Percentiles rank a stretch among this genome's conserved stretches.
phyloP scores from a whole-genome alignment of 2,329 filamentous ascomycete genomes.

The Chrysoporthe austroafricana region DNA sequence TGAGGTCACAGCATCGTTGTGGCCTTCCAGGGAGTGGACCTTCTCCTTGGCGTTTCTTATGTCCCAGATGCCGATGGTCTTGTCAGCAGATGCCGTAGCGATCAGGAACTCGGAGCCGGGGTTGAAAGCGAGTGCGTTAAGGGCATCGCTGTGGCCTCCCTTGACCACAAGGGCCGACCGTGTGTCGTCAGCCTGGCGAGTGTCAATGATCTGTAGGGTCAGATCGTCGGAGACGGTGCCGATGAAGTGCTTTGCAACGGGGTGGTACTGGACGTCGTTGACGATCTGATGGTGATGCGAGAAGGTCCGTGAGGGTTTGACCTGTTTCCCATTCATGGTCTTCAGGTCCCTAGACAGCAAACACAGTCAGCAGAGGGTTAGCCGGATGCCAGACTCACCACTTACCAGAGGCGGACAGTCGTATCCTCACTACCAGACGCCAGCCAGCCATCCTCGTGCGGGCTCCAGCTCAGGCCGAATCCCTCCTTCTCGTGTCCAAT shows the following conservation, averaged over 20 bases:
- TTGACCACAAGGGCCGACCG: constrained; percentile 70
- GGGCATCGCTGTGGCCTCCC: constrained; percentile 84
- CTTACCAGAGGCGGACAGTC: constrained; percentile 88
- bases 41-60: constrained; percentile 87
- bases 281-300: constrained; percentile 89
- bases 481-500: constrained; percentile 86
- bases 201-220: constrained; percentile 88
- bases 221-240: constrained; percentile 95
- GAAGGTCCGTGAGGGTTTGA: constrained; percentile 76
- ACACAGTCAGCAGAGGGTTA: constrained; percentile 14
- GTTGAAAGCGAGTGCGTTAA: constrained; percentile 96
- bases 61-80: constrained; percentile 95
- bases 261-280: constrained; percentile 96
- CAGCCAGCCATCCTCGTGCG: constrained; percentile 78
- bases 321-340: constrained; percentile 60
- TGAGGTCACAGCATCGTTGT: constrained; percentile 87
- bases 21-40: constrained; percentile 86
- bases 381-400: constrained; percentile 2
- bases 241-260: constrained; percentile 80
- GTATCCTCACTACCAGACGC: constrained; percentile 90
- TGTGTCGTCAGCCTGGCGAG: constrained; percentile 69
- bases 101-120: constrained; percentile 87
- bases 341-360: constrained; percentile 25
- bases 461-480: constrained; percentile 92
- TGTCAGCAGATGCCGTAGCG: constrained; percentile 92